Conservation (phyloP, 495 filamentous ascomycete genomes). For the Aspergillus asperescens region DNA sequence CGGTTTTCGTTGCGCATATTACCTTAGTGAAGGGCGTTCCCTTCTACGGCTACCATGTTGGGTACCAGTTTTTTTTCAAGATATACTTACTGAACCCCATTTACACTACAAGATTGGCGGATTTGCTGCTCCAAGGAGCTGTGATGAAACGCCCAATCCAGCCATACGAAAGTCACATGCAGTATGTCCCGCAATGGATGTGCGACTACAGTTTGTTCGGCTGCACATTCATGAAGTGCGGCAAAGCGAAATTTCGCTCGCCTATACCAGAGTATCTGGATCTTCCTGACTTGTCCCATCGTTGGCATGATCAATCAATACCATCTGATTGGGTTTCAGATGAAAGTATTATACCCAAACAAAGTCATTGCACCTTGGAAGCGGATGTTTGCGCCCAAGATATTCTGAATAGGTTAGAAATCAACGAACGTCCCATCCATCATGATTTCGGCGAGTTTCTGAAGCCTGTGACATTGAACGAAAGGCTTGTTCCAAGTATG, state of each 20-base stretch:
- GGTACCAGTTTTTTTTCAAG: constrained; percentile 87
- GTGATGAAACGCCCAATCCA: constrained; percentile 79
- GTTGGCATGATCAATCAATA: constrained; percentile 78
- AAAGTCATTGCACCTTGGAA: constrained; percentile 84
- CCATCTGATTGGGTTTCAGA: constrained; percentile 48
- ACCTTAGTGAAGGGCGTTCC: constrained; percentile 88
- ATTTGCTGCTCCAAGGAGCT: constrained; percentile 78
- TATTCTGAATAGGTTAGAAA: constrained; percentile 74
- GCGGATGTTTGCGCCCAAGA: constrained; percentile 84
- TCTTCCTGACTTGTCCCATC: constrained; percentile 50
- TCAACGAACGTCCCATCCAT: constrained; percentile 70
- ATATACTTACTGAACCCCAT: constrained; percentile 85
- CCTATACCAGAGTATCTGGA: constrained; percentile 68
- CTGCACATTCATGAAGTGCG: constrained; percentile 76
- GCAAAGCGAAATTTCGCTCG: constrained; percentile 61
- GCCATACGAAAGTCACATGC: constrained; percentile 87
- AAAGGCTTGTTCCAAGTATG: constrained; percentile 89
- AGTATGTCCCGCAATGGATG: constrained; percentile 95
- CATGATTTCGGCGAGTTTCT: constrained; percentile 79
- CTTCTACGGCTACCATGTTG: constrained; percentile 92
- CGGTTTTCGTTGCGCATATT: constrained; percentile 79
- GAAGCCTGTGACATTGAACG: constrained; percentile 55
- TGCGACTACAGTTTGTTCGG: constrained; percentile 95
- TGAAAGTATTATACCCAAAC: constrained; percentile 58
- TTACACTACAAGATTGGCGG: constrained; percentile 74